A percentile compares a stretch with the other conserved stretches of the same genome.
Conservation (phyloP, 148 eudicot genomes). For the Diospyros lotus region DNA sequence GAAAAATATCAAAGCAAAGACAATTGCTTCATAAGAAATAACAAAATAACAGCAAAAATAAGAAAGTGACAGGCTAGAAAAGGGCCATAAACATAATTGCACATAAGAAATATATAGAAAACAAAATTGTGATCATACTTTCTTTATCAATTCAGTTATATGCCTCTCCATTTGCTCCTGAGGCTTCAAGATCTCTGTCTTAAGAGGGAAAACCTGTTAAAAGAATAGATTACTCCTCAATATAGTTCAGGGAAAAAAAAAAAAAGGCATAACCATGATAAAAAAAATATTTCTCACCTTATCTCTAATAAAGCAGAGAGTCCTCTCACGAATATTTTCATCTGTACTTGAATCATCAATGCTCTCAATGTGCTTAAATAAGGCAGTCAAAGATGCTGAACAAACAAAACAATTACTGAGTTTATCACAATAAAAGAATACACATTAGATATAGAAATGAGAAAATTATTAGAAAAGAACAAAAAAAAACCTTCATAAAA, state of each 20-base stretch:
- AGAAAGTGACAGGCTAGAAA: not conserved
- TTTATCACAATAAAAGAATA: slow-evolving; percentile 3
- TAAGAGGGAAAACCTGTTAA: slow-evolving; percentile 81
- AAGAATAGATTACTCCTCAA: not conserved
- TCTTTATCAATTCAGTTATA: slow-evolving; percentile 87
- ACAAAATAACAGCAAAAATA: not conserved
- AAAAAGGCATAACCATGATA: slow-evolving; percentile 3
- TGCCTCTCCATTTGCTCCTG: slow-evolving; percentile 97
- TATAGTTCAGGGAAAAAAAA: not conserved
- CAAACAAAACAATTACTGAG: slow-evolving; percentile 17
- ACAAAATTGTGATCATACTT: slow-evolving; percentile 37
- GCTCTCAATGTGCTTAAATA: slow-evolving; percentile 81
- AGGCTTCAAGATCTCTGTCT: slow-evolving; percentile 84
- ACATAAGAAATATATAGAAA: slow-evolving; percentile 9
- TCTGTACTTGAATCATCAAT: slow-evolving; percentile 72
- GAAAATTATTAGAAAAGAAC: not conserved
- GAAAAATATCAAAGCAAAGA: not conserved
- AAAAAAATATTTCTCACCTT: slow-evolving; percentile 48
- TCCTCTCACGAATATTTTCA: slow-evolving; percentile 85
- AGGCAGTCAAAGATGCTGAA: slow-evolving; percentile 86
- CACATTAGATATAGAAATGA: not conserved
- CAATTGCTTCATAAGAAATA: not conserved
- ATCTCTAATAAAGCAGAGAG: slow-evolving; percentile 71
- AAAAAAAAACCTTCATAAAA: no score
- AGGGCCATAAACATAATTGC: slow-evolving; percentile 2